Evolutionary conservation across 352 stramenopile genomes (phyloP).

Genomic region (Pythium folliculosum): DNA sequence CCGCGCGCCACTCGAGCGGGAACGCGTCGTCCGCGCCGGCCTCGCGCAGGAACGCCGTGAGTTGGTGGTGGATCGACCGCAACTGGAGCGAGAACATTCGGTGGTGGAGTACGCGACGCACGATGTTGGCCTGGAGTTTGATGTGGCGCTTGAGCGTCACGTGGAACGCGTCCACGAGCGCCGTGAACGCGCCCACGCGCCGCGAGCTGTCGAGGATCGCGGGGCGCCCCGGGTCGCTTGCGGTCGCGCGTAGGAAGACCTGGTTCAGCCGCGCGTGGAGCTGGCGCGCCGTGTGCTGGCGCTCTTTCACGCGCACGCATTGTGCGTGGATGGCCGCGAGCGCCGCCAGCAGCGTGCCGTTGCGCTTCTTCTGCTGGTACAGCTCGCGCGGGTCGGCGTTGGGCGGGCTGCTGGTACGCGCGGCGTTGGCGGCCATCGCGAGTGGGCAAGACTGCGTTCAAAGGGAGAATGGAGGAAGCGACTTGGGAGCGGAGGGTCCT

Average conservation of each 20-base stretch:
- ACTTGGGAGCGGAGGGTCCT: too few species aligned
- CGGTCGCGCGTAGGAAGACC: conserved; percentile 38
- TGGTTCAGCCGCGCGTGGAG: conserved; percentile 28
- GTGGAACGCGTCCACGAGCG: conserved; percentile 55
- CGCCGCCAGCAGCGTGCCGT: conserved; percentile 23
- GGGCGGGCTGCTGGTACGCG: neutral
- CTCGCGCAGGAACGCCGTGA: conserved; percentile 22
- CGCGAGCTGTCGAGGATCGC: conserved; percentile 15
- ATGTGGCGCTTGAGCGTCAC: conserved; percentile 44
- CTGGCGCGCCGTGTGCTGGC: conserved; percentile 29
- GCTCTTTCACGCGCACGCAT: conserved; percentile 28
- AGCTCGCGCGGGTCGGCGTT: conserved; percentile 13
- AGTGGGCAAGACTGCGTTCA: too few species aligned
- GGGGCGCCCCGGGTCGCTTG: neutral
- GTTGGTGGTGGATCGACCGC: conserved; percentile 30
- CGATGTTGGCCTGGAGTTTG: conserved; percentile 25
- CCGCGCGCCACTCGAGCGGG: conserved; percentile 21
- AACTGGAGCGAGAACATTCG: conserved; percentile 34
- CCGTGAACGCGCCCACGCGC: conserved; percentile 30
- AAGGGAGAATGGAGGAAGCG: too few species aligned
- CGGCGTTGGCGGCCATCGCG: too few species aligned
- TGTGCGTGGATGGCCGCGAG: conserved; percentile 28
- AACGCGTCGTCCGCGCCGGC: conserved; percentile 14
- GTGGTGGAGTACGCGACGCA: conserved; percentile 31
- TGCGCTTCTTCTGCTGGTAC: conserved; percentile 29